Conservation (phyloP, 1,284 basidiomycete genomes). For the Stereum hirsutum region DNA sequence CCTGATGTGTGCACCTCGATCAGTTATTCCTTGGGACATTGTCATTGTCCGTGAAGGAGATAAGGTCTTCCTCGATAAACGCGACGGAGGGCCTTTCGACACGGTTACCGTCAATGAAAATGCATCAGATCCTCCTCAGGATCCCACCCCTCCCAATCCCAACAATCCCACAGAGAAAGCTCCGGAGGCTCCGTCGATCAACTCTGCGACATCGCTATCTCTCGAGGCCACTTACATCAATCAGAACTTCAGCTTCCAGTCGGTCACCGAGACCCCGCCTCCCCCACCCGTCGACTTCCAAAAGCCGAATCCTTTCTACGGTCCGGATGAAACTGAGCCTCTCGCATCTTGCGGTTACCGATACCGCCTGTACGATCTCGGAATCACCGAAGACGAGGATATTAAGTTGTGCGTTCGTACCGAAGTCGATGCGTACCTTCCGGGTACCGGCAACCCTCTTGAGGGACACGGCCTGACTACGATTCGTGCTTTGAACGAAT, state of each 20-base stretch:
- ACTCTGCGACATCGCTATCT: conserved; percentile 89
- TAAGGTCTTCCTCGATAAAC: conserved; percentile 96
- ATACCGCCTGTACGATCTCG: conserved; percentile 94
- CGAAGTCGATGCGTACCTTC: conserved; percentile 88
- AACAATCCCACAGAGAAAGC: conserved; percentile 66
- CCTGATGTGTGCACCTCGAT: conserved; percentile 93
- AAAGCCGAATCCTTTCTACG: conserved; percentile 94
- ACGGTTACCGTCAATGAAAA: conserved; percentile 99
- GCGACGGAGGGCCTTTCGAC: conserved; percentile 95
- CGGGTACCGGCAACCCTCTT: conserved; percentile 55
- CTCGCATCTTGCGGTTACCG: conserved; percentile 94
- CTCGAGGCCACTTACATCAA: conserved; percentile 99
- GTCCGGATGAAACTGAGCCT: conserved; percentile 89
- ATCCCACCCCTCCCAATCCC: conserved; percentile 69
- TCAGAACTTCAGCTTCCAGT: conserved; percentile 97
- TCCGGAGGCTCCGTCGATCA: conserved; percentile 74
- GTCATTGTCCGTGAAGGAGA: conserved; percentile 91
- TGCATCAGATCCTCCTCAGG: conserved; percentile 90
- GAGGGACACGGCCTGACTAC: conserved; percentile 80
- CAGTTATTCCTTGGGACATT: conserved; percentile 99
- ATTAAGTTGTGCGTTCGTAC: conserved; percentile 91
- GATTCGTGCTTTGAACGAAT: conserved; percentile 95
- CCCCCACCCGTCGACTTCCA: conserved; percentile 64
- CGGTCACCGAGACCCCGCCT: conserved; percentile 69
- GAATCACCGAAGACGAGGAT: conserved; percentile 84